A percentile compares a stretch with the other conserved stretches of the same genome.
These are phyloP conservation scores for Phytophthora sansomeana DNA, from an alignment of 352 stramenopile genomes.

Conservation along the genomic window DNA sequence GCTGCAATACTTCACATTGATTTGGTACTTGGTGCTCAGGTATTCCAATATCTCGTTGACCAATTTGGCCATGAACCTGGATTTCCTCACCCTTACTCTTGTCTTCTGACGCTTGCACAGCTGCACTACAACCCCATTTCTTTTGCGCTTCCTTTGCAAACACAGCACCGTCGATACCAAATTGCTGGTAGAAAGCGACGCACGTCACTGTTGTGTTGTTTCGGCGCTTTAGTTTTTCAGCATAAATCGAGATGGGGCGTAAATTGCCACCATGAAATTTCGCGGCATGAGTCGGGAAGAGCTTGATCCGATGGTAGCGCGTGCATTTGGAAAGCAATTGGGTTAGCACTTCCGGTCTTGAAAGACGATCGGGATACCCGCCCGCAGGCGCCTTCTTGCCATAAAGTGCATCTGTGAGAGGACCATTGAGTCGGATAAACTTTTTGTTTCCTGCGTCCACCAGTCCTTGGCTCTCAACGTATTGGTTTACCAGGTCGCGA, in stretches of 20 bases:
- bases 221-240: conserved; percentile 74
- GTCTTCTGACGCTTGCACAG: conserved; percentile 55
- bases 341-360: conserved; percentile 61
- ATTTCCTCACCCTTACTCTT: conserved; percentile 81
- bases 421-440: conserved; percentile 69
- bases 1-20: conserved; percentile 76
- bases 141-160: conserved; percentile 87
- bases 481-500: conserved; percentile 65
- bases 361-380: conserved; percentile 68
- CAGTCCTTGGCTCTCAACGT: conserved; percentile 64
- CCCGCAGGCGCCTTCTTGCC: conserved; percentile 65
- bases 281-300: conserved; percentile 75
- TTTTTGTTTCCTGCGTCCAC: conserved; percentile 72
- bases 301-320: conserved; percentile 71
- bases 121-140: conserved; percentile 83
- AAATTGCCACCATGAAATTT: conserved; percentile 67
- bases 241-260: conserved; percentile 70
- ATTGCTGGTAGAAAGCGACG: conserved; percentile 81
- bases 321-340: conserved; percentile 69
- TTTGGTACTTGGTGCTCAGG: conserved; percentile 69
- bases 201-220: conserved; percentile 74
- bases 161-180: conserved; percentile 71
- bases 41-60: conserved; percentile 78
- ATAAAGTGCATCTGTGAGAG: conserved; percentile 78
- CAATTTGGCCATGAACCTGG: conserved; percentile 83